Conservation (phyloP, 2,329 filamentous ascomycete genomes). For the Rhinocladiella similis region DNA sequence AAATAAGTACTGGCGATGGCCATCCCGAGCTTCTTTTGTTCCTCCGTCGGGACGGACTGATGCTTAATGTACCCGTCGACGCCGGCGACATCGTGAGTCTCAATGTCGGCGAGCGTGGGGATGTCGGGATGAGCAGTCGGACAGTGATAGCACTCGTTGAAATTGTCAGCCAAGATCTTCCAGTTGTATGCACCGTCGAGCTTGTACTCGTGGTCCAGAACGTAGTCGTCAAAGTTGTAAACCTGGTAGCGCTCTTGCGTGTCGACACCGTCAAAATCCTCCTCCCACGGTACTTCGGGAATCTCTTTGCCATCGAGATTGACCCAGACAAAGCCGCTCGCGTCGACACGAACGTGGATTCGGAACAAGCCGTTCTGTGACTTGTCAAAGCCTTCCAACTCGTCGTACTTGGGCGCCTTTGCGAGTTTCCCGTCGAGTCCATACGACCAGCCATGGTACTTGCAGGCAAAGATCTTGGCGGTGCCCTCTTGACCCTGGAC, state of each 20-base stretch:
- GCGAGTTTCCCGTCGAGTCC: constrained; percentile 58
- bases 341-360: constrained; percentile 26
- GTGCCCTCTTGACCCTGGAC: constrained; percentile 37
- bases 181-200: constrained; percentile 29
- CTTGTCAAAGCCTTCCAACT: constrained; percentile 59
- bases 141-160: constrained; percentile 54
- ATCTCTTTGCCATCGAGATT: constrained; percentile 22
- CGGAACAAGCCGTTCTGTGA: constrained; percentile 55
- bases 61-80: constrained; percentile 57
- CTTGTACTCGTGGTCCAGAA: constrained; percentile 42
- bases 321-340: constrained; percentile 27
- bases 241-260: constrained; percentile 49
- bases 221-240: constrained; percentile 57
- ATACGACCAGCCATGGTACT: constrained; percentile 66
- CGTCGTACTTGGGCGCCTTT: constrained; percentile 61
- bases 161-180: constrained; percentile 30
- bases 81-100: constrained; percentile 55
- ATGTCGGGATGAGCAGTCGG: constrained; percentile 60
- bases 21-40: constrained; percentile 20
- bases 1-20: constrained; percentile 26
- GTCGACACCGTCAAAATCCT: constrained; percentile 34
- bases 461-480: constrained; percentile 54
- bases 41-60: constrained; percentile 40
- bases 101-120: constrained; percentile 54
- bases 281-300: constrained; percentile 23